phyloP scores from a whole-genome alignment of 345 rosid species.

The Salix viminalis region DNA sequence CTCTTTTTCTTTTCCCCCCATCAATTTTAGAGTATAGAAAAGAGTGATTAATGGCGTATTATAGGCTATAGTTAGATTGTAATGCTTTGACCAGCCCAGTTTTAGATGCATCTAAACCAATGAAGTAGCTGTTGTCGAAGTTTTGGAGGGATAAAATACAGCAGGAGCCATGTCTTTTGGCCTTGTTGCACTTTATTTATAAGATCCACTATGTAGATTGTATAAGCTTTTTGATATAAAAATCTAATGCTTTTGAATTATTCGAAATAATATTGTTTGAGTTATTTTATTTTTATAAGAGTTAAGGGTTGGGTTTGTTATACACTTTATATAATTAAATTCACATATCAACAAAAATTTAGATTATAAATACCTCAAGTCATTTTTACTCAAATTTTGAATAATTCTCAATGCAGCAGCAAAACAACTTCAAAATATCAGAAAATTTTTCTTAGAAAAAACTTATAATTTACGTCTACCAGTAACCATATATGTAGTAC shows the following conservation, averaged over 20 bases:
- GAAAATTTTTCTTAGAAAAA: no score
- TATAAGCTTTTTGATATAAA: neutral
- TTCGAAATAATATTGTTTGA: no score
- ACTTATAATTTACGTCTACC: fast-evolving
- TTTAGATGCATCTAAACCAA: neutral
- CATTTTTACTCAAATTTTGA: no score
- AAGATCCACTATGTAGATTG: no score
- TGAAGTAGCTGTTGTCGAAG: neutral
- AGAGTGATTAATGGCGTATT: neutral
- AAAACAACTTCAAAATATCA: no score
- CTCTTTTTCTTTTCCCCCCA: neutral
- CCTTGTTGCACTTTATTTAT: neutral
- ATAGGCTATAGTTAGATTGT: neutral
- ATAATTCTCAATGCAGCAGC: no score
- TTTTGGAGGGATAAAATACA: neutral
- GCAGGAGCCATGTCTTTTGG: neutral
- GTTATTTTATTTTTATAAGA: no score
- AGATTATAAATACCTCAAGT: no score
- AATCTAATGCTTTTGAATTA: neutral
- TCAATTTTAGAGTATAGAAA: neutral
- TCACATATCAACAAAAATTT: no score
- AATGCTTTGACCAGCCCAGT: neutral
- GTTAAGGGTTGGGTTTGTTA: no score
- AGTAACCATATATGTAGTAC: no score
- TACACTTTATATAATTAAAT: no score